Evolutionary conservation across 78 protist genomes (phyloP), one percentile per base, ranked within the genome.

Genomic region (Chrysochromulina tobinii): DNA sequence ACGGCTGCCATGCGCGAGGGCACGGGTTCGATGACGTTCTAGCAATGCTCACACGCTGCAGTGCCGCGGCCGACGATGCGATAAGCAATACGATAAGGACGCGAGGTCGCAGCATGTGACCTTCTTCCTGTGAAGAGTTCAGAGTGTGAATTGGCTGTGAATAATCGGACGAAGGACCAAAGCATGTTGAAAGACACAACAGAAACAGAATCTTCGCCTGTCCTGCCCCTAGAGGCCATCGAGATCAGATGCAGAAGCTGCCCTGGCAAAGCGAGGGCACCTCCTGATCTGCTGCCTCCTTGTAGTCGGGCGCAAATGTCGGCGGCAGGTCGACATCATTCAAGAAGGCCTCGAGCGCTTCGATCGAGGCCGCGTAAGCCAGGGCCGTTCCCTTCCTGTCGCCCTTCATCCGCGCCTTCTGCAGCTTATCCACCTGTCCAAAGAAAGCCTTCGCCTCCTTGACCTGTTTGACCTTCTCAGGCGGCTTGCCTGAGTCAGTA

Each of bases 321-420:
- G 84, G 84, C 17, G 84, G 84, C 84, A 75, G 57, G 23, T 75
- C 84, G 57, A 75, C 84, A 1, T 50, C 58, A n/a, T 75, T 50
- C 15, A 75, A 58, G n/a, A 51, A 75, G 20, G 1, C 57, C 9
- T 75, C 84, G 11, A 75, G 84, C 84, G 55, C 53, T 5, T 2
- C 58, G 38, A 1, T 4, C n/a, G 84, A 57, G n/a, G 4, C 57
- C 20, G 9, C 59, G 57, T 14, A 75, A 2, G 7, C 23, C 57
- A 1, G n/a, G 25, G 2, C 2, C 25, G 84, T n/a, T 6, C 8
- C 59, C 21, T 18, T 11, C 58, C 1, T 14, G 84, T 75, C 11
- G 14, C n/a, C 17, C 84, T 51, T 1, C 23, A 1, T 1, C 27
- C 1, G 7, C 9, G 84, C 58, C 4, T 0, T 9, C 84, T 75